Percentiles rank a stretch among this genome's conserved stretches.
These are phyloP conservation scores for Yamadazyma atmosphaerica DNA, from an alignment of 1,139 yeast species.

Conservation along the genomic window DNA sequence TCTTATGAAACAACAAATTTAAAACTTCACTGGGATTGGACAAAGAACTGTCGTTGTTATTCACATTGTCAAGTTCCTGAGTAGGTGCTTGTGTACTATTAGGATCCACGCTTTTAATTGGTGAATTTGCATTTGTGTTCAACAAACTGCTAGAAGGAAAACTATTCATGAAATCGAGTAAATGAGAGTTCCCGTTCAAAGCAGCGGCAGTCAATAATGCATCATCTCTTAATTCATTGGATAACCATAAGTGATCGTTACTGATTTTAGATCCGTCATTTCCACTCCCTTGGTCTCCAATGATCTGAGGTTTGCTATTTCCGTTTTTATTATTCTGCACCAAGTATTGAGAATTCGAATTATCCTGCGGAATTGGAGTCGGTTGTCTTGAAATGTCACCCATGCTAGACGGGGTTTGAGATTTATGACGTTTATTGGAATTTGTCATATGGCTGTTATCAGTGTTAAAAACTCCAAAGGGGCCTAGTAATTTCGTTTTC, in stretches of 20 bases:
- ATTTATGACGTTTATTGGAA: conserved; percentile 2
- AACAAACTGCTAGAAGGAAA: conserved; percentile 20
- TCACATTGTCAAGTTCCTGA: conserved; percentile 3
- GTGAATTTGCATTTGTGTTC: conserved; percentile 15
- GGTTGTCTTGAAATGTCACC: not conserved
- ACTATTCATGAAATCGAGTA: conserved; percentile 52
- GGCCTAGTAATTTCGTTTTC: conserved; percentile 66
- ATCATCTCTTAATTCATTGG: conserved; percentile 69
- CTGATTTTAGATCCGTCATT: conserved; percentile 10
- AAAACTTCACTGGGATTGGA: conserved; percentile 35
- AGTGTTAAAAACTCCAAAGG: conserved; percentile 72
- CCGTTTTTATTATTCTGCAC: too few relatives aligned
- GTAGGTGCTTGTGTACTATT: conserved; percentile 5
- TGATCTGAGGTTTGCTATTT: too few relatives aligned
- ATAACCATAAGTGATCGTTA: conserved; percentile 57
- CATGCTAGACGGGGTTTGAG: too few relatives aligned
- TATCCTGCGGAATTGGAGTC: too few relatives aligned
- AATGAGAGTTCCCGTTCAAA: conserved; percentile 60
- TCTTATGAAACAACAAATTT: conserved; percentile 53
- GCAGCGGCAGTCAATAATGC: conserved; percentile 76
- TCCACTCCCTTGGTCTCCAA: not conserved
- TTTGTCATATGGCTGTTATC: conserved; percentile 3
- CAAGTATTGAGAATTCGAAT: too few relatives aligned
- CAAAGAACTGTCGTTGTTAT: conserved; percentile 8
- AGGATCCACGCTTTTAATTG: conserved; percentile 4